Base-by-base conservation (phyloP, 345 rosid genomes). In the Aegle marmelos region DNA sequence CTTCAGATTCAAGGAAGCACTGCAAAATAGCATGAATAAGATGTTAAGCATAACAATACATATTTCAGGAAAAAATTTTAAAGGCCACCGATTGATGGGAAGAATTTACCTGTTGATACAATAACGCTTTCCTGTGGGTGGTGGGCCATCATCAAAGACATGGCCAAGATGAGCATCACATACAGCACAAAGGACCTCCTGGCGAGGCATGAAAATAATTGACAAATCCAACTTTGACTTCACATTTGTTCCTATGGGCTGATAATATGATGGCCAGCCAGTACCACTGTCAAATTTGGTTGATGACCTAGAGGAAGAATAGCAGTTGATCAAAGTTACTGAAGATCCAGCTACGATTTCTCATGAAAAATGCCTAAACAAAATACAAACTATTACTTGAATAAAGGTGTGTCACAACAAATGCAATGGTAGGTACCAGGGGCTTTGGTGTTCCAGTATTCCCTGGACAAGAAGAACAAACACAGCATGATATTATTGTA, bases 251-350 rank as follows among this genome's bases (percentile, higher is more conserved):
- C 86, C 98, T 5, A 90, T 73, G 21, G 98, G 94, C 80, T 91
- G 82, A 82, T 90, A 91, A 82, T 89, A 93, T 27, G 98, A 92
- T 22, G 99, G 99, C 98, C 99, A 95, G 5, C 99, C 98, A 8
- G 98, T 95, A 85, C 99, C 99, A 33, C 98, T 93, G n/a, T 95
- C 97, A 60, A 92, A 95, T 86, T 95, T 95, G 37, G 99, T 91
- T 2, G 92, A 85, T 66, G 99, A 95, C 61, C 98, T 95, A 83
- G 73, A 84, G 70, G 0, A 78, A 81, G 53, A 57, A 45, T 73
- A 54, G 17, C 28, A 24, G 63, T 58, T 13, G 48, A 41, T 73
- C 53, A 81, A 61, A 5, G 39, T 60, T 37, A 2, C 66, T 22
- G 22, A 64, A 80, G 33, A 54, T 36, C 14, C 48, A 68, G 57